phyloP scores from a whole-genome alignment of 2,329 filamentous ascomycete genomes.

The Ambrosiella beaveri region DNA sequence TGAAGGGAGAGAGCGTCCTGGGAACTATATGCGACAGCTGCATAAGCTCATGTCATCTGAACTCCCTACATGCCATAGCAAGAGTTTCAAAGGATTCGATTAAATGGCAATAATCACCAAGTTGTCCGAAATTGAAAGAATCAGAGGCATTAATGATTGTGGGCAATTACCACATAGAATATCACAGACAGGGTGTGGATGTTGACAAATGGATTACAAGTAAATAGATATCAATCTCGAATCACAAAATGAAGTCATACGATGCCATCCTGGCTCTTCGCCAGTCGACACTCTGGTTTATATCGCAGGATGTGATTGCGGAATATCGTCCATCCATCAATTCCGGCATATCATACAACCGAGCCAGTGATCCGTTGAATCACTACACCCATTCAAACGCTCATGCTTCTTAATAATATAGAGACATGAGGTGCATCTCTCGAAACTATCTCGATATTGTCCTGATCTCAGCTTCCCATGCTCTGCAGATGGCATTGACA shows the following conservation, averaged over 20 bases:
- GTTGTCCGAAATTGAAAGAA: not conserved
- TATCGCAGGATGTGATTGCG: not conserved
- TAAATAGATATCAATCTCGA: not conserved
- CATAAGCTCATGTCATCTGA: conserved; percentile 1
- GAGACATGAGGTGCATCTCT: not conserved
- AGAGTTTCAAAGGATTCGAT: not conserved
- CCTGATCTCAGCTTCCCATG: not conserved
- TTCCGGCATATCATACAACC: not conserved
- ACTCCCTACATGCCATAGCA: not conserved
- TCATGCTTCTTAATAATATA: not conserved
- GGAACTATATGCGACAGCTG: not conserved
- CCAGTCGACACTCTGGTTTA: not conserved
- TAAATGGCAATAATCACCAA: not conserved
- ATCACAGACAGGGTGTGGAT: not conserved
- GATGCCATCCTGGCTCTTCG: not conserved
- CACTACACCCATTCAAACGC: not conserved
- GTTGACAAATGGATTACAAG: not conserved
- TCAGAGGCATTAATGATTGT: not conserved
- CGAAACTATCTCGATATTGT: not conserved
- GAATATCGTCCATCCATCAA: not conserved
- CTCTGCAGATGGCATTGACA: not conserved
- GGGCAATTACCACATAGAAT: not conserved
- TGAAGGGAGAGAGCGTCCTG: not conserved
- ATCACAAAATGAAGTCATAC: not conserved
- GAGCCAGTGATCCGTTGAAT: not conserved